These are phyloP conservation scores for Gentiana macrophylla DNA, from an alignment of 257 asterid genomes.

Conservation along the genomic window DNA sequence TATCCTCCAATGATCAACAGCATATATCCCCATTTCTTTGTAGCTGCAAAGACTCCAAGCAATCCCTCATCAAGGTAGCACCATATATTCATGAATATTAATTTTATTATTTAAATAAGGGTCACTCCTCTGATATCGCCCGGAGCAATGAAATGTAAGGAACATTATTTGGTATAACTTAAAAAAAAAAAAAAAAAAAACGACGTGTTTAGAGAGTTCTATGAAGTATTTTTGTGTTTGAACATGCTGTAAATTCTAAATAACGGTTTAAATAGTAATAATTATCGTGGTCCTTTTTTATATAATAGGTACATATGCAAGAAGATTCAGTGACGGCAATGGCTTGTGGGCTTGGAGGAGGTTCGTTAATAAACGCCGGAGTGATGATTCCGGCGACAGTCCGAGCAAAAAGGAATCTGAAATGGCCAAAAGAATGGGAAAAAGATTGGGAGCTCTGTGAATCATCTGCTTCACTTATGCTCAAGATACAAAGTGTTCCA, in stretches of 20 bases:
- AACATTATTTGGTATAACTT: not conserved
- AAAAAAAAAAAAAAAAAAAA: not conserved
- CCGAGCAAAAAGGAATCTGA: constrained; percentile 29
- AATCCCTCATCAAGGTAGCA: too few relatives aligned
- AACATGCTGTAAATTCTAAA: too few relatives aligned
- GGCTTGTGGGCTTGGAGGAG: constrained; percentile 55
- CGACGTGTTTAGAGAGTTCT: too few relatives aligned
- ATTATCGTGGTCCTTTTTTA: too few relatives aligned
- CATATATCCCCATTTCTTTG: too few relatives aligned
- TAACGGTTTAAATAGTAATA: too few relatives aligned
- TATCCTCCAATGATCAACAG: too few relatives aligned
- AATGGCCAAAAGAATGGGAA: constrained; percentile 52
- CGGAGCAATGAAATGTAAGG: not conserved
- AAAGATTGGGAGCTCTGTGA: constrained; percentile 42
- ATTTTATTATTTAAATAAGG: too few relatives aligned
- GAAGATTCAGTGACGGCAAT: constrained; percentile 41
- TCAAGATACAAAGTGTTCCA: constrained; percentile 29
- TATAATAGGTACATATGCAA: constrained; percentile 23
- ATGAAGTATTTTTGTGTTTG: too few relatives aligned
- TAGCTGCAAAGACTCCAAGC: too few relatives aligned
- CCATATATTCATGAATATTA: too few relatives aligned
- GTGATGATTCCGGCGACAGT: constrained; percentile 32
- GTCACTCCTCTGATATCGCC: not conserved
- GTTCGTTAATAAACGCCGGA: constrained; percentile 51
- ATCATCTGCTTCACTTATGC: constrained; percentile 35